Conservation (phyloP, 768 basidiomycete species). For the Tricholoma saponaceum region DNA sequence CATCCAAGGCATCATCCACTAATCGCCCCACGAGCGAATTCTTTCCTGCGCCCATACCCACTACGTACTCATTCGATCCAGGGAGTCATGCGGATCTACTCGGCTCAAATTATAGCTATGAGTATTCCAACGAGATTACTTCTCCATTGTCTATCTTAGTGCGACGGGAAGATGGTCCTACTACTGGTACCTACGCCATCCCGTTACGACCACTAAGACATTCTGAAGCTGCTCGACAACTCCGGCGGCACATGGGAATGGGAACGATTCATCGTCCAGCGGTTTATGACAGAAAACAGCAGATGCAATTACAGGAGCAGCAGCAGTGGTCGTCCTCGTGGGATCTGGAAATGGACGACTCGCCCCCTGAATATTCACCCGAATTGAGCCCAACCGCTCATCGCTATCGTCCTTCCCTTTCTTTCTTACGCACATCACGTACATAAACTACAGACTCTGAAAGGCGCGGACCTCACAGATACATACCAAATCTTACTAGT, state of each 20-base stretch:
- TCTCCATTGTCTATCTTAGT: background rate
- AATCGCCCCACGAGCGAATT: background rate
- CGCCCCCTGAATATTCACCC: conserved; percentile 14
- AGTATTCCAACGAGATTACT: background rate
- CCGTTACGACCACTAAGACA: background rate
- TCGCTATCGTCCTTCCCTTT: background rate
- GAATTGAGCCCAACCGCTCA: too few species aligned
- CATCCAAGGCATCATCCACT: background rate
- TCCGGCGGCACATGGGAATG: background rate
- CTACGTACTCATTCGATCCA: background rate
- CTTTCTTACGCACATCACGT: background rate
- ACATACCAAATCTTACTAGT: too few species aligned
- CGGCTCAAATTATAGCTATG: background rate
- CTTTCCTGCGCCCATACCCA: background rate
- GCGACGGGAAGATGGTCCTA: background rate
- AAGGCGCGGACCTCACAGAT: too few species aligned
- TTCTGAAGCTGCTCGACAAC: background rate
- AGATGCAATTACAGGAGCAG: conserved; percentile 9
- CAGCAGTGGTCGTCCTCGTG: conserved; percentile 8
- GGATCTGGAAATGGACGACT: conserved; percentile 14
- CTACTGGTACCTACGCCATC: background rate
- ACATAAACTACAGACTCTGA: too few species aligned
- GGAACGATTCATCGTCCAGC: background rate
- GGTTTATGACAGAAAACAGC: background rate
- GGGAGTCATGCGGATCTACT: background rate